Evolutionary conservation across 2,329 filamentous ascomycete genomes (phyloP).

Genomic region (Mycosphaerella sp.): DNA sequence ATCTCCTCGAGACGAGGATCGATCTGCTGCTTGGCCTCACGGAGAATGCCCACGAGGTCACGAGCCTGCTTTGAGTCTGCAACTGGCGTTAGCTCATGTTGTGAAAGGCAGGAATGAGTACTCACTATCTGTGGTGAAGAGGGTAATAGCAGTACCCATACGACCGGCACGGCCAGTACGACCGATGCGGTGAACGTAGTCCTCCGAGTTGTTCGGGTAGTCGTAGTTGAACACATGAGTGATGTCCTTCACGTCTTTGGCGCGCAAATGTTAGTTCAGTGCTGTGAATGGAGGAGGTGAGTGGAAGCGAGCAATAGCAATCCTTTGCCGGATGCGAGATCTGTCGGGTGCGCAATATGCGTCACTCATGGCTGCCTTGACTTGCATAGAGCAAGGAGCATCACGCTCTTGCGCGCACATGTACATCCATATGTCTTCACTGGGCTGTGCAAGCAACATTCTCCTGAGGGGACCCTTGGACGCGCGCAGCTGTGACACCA

Average conservation of each 20-base stretch:
- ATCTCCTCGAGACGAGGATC: conserved; percentile 94
- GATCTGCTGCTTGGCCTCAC: conserved; percentile 96
- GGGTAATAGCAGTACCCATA: conserved; percentile 91
- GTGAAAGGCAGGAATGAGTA: conserved; percentile 31
- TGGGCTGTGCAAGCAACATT: conserved; percentile 45
- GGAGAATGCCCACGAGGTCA: conserved; percentile 87
- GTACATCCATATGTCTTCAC: conserved; percentile 38
- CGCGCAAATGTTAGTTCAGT: conserved; percentile 45
- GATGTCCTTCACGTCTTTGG: conserved; percentile 99
- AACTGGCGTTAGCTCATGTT: conserved; percentile 30
- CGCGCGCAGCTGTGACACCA: conserved; percentile 64
- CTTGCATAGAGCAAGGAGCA: conserved; percentile 18
- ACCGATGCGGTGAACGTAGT: conserved; percentile 64
- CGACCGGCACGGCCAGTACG: conserved; percentile 70
- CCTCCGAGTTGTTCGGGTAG: conserved; percentile 87
- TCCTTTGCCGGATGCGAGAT: conserved; percentile 49
- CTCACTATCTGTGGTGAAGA: conserved; percentile 99
- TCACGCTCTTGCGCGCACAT: conserved; percentile 30
- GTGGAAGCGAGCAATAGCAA: conserved; percentile 41
- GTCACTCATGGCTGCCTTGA: conserved; percentile 29
- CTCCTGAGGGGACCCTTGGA: conserved; percentile 65
- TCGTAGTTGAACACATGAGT: conserved; percentile 99
- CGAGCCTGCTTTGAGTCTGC: conserved; percentile 63
- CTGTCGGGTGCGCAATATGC: conserved; percentile 32
- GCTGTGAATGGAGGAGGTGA: conserved; percentile 29